Evolutionary conservation across 257 asterid genomes (phyloP).

Genomic region (Nicotiana sylvestris): DNA sequence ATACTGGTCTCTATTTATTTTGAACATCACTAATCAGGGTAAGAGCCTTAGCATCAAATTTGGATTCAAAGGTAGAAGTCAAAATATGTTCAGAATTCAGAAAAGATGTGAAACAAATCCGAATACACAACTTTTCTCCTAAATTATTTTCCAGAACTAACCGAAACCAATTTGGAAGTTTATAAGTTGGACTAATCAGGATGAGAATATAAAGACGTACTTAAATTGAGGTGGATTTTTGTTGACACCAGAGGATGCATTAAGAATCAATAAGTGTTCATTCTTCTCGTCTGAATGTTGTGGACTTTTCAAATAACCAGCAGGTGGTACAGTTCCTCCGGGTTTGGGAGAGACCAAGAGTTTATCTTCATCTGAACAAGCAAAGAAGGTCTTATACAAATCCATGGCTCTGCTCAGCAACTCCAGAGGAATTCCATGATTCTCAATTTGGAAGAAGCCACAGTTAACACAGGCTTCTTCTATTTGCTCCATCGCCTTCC

Average conservation of each 20-base stretch:
- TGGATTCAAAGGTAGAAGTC: too few species aligned
- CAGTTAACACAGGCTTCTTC: slow-evolving; percentile 36
- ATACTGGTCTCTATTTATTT: too few species aligned
- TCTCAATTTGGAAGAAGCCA: slow-evolving; percentile 42
- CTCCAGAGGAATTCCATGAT: slow-evolving; percentile 42
- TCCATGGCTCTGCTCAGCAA: slow-evolving; percentile 32
- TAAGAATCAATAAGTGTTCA: slow-evolving; percentile 41
- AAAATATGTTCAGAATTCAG: too few species aligned
- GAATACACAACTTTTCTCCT: too few species aligned
- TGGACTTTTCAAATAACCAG: slow-evolving; percentile 43
- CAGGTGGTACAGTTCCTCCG: slow-evolving; percentile 26
- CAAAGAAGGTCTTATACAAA: slow-evolving; percentile 31
- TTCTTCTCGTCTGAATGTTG: slow-evolving; percentile 31
- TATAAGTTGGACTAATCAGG: too few species aligned
- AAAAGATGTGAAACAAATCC: too few species aligned
- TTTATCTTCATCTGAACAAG: slow-evolving; percentile 34
- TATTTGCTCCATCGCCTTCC: slow-evolving; percentile 21
- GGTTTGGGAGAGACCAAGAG: slow-evolving; percentile 13
- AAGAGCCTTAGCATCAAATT: too few species aligned
- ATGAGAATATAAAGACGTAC: neutral
- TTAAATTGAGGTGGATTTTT: slow-evolving; percentile 26
- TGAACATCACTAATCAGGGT: too few species aligned
- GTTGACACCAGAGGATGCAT: slow-evolving; percentile 21
- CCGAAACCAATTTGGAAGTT: too few species aligned
- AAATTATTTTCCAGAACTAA: too few species aligned